A percentile compares a stretch with the other conserved stretches of the same genome.
phyloP scores from a whole-genome alignment of 768 basidiomycete species.

The Tylopilus felleus region DNA sequence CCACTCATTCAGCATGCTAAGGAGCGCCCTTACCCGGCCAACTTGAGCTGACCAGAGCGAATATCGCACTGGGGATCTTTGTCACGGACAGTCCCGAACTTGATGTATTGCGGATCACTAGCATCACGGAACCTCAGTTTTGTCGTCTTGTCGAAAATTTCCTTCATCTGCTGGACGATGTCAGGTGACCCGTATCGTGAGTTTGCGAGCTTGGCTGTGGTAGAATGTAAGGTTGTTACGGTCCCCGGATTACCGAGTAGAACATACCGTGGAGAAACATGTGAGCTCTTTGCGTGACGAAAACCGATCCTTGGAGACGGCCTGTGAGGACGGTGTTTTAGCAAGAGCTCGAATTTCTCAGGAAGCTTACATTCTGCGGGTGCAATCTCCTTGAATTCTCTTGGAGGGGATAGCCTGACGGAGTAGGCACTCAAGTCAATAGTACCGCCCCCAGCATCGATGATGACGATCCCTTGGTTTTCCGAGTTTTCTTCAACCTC shows the following conservation, averaged over 20 bases:
- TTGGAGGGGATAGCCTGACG: slow-evolving; percentile 18
- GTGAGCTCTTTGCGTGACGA: slow-evolving; percentile 31
- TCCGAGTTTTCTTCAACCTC: slow-evolving; percentile 5
- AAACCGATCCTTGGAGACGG: slow-evolving; percentile 36
- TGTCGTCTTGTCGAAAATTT: slow-evolving; percentile 34
- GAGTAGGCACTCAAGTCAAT: slow-evolving; percentile 39
- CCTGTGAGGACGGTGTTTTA: slow-evolving; percentile 19
- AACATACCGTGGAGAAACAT: slow-evolving; percentile 27
- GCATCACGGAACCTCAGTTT: slow-evolving; percentile 40
- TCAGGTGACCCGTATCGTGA: slow-evolving; percentile 29
- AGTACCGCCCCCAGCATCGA: slow-evolving; percentile 21
- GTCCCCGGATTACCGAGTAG: neutral
- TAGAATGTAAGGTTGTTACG: neutral
- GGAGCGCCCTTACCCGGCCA: slow-evolving; percentile 33
- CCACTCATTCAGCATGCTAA: neutral
- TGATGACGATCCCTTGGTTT: slow-evolving; percentile 36
- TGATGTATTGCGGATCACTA: slow-evolving; percentile 34
- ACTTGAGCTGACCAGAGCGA: slow-evolving; percentile 35
- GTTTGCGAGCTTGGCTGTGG: slow-evolving; percentile 27
- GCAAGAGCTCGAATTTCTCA: neutral
- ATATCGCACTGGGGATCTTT: slow-evolving; percentile 34
- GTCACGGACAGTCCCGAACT: slow-evolving; percentile 36
- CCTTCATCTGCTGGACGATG: slow-evolving; percentile 32
- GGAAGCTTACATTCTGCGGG: slow-evolving; percentile 27
- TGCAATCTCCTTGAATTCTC: slow-evolving; percentile 33